Base-by-base conservation (phyloP, 495 filamentous ascomycete species). In the Penicillium antarcticum region DNA sequence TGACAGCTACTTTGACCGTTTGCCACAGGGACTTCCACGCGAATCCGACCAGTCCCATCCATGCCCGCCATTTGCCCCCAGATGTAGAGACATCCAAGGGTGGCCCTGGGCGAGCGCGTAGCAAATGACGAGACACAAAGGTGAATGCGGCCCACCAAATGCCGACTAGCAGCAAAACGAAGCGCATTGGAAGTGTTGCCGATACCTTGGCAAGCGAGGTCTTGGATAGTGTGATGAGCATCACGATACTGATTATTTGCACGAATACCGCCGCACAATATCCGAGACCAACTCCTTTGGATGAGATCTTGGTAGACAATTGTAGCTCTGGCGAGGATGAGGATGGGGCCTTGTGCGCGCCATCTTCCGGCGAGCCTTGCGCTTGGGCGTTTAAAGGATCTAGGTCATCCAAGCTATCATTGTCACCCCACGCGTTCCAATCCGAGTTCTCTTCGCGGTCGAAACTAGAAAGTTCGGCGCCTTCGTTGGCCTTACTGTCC, bases 61-160 rank as follows among this genome's bases (percentile, higher is more conserved):
- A 70, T 8, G 52, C 62, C 1, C 69, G 65, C 69, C 68, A 71
- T 12, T 29, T 29, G 26, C 57, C 54, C 7, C 48, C 52, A 12
- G 41, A 51, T 1, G 51, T 29, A 4, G 57, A 51, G 3, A 61
- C 56, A 7, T 70, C 61, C 0, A 96, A 64, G 1, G 86, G 87
- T 17, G 91, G 91, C 0, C 91, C 91, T 0, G 91, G 91, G n/a
- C 91, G 80, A 19, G 84, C 81, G 18, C 88, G 81, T 12, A 96
- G 77, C 84, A 86, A 94, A 59, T 89, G 71, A n/a, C 88, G 83
- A 18, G 86, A 81, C 9, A 91, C 88, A 45, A 95, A 75, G 3
- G 89, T 91, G 64, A 95, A 95, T 19, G 80, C 51, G 43, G 85
- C 83, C 91, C 91, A 96, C 91, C 91, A 96, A n/a, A 82, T 70